phyloP scores from a whole-genome alignment of 2,329 filamentous ascomycete genomes.

The Aspergillus fischeri region DNA sequence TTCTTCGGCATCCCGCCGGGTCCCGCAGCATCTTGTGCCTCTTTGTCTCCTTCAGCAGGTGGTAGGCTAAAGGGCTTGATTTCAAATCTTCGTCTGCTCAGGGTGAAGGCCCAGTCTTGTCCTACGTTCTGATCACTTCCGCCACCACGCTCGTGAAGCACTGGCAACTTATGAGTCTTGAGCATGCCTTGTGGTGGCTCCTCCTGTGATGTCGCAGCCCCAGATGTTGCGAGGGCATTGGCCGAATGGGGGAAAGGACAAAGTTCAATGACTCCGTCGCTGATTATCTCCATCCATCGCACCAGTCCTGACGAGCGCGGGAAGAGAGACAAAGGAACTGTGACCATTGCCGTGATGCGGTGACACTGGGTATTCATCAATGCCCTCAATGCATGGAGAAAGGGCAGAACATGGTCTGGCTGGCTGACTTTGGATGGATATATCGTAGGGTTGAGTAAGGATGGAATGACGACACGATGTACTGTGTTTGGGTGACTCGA shows the following conservation, averaged over 20 bases:
- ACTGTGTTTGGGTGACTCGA: conserved; percentile 58
- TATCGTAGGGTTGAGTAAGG: conserved; percentile 77
- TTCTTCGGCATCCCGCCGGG: conserved; percentile 53
- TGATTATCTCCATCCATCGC: conserved; percentile 79
- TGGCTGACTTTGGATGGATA: conserved; percentile 67
- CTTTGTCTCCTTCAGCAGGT: conserved; percentile 71
- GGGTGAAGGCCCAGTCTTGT: conserved; percentile 84
- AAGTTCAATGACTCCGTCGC: conserved; percentile 82
- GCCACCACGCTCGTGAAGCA: conserved; percentile 84
- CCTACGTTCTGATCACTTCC: conserved; percentile 67
- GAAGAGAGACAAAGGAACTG: conserved; percentile 74
- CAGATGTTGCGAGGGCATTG: conserved; percentile 49
- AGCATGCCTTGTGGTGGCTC: conserved; percentile 84
- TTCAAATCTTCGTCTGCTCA: conserved; percentile 77
- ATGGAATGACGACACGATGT: conserved; percentile 81
- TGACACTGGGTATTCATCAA: conserved; percentile 65
- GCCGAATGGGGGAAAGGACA: conserved; percentile 65
- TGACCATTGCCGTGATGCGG: conserved; percentile 67
- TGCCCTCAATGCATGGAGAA: conserved; percentile 72
- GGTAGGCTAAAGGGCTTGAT: conserved; percentile 88
- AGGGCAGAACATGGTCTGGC: conserved; percentile 72
- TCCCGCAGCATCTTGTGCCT: conserved; percentile 51
- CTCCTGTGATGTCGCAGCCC: conserved; percentile 55
- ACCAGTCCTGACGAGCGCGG: conserved; percentile 71
- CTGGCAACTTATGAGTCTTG: conserved; percentile 74